A percentile compares a stretch with the other conserved stretches of the same genome.
These are phyloP conservation scores for Pichia cactophila DNA, from an alignment of 1,139 yeast genomes.

Conservation along the genomic window DNA sequence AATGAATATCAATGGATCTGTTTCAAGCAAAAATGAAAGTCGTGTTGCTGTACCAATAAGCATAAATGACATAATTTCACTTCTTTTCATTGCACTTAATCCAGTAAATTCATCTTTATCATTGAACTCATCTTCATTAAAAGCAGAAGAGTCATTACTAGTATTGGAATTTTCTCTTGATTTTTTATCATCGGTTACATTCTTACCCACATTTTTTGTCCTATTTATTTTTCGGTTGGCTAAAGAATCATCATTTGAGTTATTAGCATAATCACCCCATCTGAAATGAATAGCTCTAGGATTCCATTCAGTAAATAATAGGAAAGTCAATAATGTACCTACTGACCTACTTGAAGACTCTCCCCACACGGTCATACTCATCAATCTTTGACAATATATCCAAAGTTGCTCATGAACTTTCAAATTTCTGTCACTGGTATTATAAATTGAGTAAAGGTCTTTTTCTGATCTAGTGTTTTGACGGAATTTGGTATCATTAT, in stretches of 20 bases:
- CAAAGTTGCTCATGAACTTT: conserved; percentile 73
- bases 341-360: conserved; percentile 84
- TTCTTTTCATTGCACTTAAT: conserved; percentile 75
- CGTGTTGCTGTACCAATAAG: conserved; percentile 81
- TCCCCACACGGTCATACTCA: conserved; percentile 90
- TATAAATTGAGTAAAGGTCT: conserved; percentile 6
- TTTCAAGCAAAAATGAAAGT: conserved; percentile 79
- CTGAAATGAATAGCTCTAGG: conserved; percentile 90
- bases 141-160: neutral
- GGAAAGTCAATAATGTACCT: conserved; percentile 78
- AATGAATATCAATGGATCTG: conserved; percentile 63
- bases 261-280: conserved; percentile 80
- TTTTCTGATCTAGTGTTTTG: conserved; percentile 1
- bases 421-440: conserved; percentile 31
- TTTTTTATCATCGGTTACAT: neutral
- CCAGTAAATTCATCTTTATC: conserved; percentile 56
- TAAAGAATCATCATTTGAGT: conserved; percentile 28
- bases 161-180: neutral
- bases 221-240: conserved; percentile 8
- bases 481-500: conserved; percentile 20
- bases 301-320: conserved; percentile 91
- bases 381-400: conserved; percentile 74
- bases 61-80: conserved; percentile 93
- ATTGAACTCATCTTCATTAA: conserved; percentile 1
- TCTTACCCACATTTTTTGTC: conserved; percentile 12